Evolutionary conservation across 495 filamentous ascomycete species (phyloP).

Genomic region (Podospora pseudopauciseta): DNA sequence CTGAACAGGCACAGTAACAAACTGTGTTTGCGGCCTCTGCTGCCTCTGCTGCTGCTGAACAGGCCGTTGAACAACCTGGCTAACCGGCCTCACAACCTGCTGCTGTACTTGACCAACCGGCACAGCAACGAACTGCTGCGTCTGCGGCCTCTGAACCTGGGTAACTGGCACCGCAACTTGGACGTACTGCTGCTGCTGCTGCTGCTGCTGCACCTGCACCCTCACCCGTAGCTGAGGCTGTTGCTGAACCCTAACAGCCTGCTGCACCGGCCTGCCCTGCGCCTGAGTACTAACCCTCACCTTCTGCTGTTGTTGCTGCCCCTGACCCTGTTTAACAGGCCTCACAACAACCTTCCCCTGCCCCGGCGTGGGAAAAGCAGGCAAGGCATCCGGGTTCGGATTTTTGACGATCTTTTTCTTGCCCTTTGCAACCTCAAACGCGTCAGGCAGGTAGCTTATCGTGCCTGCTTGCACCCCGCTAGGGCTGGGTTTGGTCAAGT

Average conservation of each 20-base stretch:
- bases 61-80: not conserved
- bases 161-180: not conserved
- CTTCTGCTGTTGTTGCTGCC: not conserved
- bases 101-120: not conserved
- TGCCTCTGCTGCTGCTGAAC: conserved; percentile 6
- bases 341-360: conserved; percentile 1
- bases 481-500: conserved; percentile 5
- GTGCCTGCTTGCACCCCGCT: not conserved
- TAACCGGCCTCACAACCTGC: not conserved
- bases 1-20: conserved; percentile 3
- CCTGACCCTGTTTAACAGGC: not conserved
- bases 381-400: conserved; percentile 7
- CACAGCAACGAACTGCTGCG: not conserved
- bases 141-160: not conserved
- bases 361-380: conserved; percentile 4
- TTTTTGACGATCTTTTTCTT: not conserved
- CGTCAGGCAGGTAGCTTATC: not conserved
- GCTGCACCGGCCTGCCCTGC: not conserved
- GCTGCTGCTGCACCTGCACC: not conserved
- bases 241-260: not conserved
- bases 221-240: not conserved
- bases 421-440: not conserved
- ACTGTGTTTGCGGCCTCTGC: not conserved
- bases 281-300: not conserved
- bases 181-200: not conserved